Base-by-base conservation (phyloP, 2,329 filamentous ascomycete genomes). In the Cordyceps pruinosa region DNA sequence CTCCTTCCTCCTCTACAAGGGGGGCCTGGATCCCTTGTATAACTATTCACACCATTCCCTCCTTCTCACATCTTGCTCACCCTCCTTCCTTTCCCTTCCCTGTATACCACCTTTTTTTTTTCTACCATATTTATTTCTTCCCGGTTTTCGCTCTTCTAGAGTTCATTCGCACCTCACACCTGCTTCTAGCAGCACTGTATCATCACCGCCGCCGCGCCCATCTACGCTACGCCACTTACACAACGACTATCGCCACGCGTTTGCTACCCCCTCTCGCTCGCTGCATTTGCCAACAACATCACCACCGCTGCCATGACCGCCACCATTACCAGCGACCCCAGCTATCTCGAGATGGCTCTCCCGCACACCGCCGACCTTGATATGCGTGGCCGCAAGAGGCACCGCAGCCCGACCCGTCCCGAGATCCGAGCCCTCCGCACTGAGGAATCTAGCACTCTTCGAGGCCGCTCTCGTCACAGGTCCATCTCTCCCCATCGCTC, bases 371-470 rank as follows among this genome's bases (percentile, higher is more conserved):
- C 56, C 25, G 56, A 58, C 28, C 12, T 48, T 28, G 60, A 60
- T 25, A 66, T 65, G 30, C 68, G 73, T 58, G 73, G 73, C 30
- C 73, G 73, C 59, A 75, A 70, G 62, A 68, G 73, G 60, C 70
- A 72, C 58, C 70, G 73, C 58, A 74, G 71, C 64, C 66, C 67
- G 35, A 71, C 68, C 44, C 67, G 71, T 37, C 60, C 66, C 54
- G 65, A 63, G 56, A 62, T 69, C 52, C 66, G 67, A 51, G 62
- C 67, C 45, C 63, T 69, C 45, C 69, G 70, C 34, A 61, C 71
- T 5, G 72, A 75, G 32, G 73, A 75, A 52, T 73, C 73, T 19
- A 75, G 73, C 70, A 75, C 71, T 7, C 67, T 75, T 30, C 70
- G 73, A 53, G 73, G 73, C 42, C 70, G 73, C 41, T 74, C 73